Percentiles rank a stretch among this genome's conserved stretches.
Conservation (phyloP, 2,329 filamentous ascomycete genomes). For the Colletotrichum ledebouriae region DNA sequence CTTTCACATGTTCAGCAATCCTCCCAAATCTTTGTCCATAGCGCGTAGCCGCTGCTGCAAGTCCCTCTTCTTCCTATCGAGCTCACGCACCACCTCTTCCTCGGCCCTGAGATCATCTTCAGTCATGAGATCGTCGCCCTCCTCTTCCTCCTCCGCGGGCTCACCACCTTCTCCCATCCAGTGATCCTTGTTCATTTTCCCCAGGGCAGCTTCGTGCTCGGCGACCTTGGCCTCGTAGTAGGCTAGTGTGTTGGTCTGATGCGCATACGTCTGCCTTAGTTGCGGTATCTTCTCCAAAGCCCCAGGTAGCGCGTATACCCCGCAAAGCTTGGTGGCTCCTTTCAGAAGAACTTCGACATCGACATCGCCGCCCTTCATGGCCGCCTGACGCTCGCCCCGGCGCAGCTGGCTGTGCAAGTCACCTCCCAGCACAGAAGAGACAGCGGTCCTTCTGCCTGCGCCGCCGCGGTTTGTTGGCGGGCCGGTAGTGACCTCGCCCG, state of each 20-base stretch:
- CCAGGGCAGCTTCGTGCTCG: constrained; percentile 80
- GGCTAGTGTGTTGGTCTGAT: constrained; percentile 79
- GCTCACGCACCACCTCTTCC: constrained; percentile 73
- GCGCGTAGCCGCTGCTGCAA: constrained; percentile 65
- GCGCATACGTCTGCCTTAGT: constrained; percentile 78
- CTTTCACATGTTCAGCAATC: constrained; percentile 65
- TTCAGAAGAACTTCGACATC: constrained; percentile 88
- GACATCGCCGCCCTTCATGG: constrained; percentile 74
- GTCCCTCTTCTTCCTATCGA: constrained; percentile 70
- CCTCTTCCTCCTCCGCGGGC: constrained; percentile 57
- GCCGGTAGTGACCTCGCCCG: constrained; percentile 72
- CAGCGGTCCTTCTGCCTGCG: constrained; percentile 79
- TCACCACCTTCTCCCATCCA: constrained; percentile 68
- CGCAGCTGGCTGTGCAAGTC: constrained; percentile 87
- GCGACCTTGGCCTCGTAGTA: constrained; percentile 86
- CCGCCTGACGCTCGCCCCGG: constrained; percentile 62
- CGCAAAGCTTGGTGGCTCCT: constrained; percentile 90
- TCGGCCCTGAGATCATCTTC: constrained; percentile 78
- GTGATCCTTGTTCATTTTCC: constrained; percentile 77
- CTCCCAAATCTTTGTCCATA: constrained; percentile 70
- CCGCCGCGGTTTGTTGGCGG: constrained; percentile 47
- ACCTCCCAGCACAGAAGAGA: constrained; percentile 88
- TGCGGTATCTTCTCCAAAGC: constrained; percentile 81
- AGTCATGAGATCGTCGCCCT: constrained; percentile 65
- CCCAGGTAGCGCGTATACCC: constrained; percentile 87